Evolutionary conservation across 164 flowering plant genomes (phyloP).

Genomic region (Annona cherimola): DNA sequence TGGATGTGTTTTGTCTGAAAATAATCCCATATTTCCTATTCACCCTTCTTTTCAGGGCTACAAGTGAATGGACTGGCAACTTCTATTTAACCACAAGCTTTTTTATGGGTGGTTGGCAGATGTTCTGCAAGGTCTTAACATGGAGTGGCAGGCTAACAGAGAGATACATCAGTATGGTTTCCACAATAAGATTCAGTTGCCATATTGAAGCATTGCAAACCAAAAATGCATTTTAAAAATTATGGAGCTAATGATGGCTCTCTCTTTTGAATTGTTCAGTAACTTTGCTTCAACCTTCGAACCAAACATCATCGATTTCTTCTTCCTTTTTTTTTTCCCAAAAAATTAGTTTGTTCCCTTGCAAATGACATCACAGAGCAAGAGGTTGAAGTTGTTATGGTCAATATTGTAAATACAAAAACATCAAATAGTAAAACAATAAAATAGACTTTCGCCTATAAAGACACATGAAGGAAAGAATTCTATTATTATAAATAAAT

Average conservation of each 20-base stretch:
- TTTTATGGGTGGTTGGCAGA: no score
- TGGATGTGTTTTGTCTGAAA: neutral
- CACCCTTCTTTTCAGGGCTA: neutral
- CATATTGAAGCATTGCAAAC: neutral
- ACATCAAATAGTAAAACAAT: neutral
- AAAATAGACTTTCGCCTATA: neutral
- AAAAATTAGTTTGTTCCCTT: no score
- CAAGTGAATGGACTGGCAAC: neutral
- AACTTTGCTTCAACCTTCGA: neutral
- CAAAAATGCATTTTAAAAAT: neutral
- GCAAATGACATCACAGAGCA: neutral
- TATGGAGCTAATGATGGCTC: neutral
- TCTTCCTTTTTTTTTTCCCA: neutral
- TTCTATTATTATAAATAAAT: neutral
- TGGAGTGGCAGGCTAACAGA: no score
- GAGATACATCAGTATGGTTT: neutral
- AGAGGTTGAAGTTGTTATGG: neutral
- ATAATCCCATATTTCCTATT: neutral
- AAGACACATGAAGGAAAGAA: neutral
- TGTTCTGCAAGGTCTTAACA: no score
- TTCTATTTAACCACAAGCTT: neutral
- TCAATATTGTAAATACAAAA: neutral
- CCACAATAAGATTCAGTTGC: neutral
- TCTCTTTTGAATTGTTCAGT: neutral
- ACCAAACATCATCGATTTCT: no score